Base-by-base conservation (phyloP, 2,329 filamentous ascomycete species). In the Fusarium cyanostomum region DNA sequence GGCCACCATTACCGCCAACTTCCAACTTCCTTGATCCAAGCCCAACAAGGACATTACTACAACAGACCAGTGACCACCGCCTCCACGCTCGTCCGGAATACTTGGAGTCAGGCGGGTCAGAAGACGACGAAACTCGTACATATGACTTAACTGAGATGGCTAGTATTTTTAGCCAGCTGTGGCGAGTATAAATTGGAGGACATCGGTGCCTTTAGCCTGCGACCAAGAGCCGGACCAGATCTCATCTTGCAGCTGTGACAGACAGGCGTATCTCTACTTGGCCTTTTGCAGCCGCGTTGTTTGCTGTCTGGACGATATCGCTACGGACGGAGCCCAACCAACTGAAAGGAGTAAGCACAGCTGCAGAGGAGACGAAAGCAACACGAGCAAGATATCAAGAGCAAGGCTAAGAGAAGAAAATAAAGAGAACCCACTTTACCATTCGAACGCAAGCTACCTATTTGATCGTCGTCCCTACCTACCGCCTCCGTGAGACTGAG, bases 151-250 rank as follows among this genome's bases (percentile, higher is more conserved):
- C 52, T 26, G 15, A 38, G 48, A 52, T 60, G 48, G 52, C 49
- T 68, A 56, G 63, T 72, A 71, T 72, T 69, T 66, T 71, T 72
- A 70, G 68, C 52, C 43, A 46, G 46, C 50, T 48, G 52, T 46
- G 38, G 46, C 55, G 56, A 70, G 62, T 73, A 73, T 73, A 73
- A 71, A 68, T 67, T 49, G 56, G 54, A 61, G 46, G 66, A 56
- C 46, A 15, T 45, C 34, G 53, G 49, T 64, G 67, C 64, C 49
- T 65, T 38, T 48, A 43, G 58, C 34, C 44, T 52, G 55, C n/a
- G 41, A 42, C 43, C 39, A 41, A 59, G 48, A 37, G 41, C 52
- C 48, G 61, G 30, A 39, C 34, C 44, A 50, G 62, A 68, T 67
- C 67, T 64, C 52, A 71, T 70, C 64, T 62, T 69, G 65, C 63